Evolutionary conservation across 2,329 filamentous ascomycete species (phyloP), one percentile per base, ranked within the genome.

Genomic region (Ophiocordyceps robertsii): DNA sequence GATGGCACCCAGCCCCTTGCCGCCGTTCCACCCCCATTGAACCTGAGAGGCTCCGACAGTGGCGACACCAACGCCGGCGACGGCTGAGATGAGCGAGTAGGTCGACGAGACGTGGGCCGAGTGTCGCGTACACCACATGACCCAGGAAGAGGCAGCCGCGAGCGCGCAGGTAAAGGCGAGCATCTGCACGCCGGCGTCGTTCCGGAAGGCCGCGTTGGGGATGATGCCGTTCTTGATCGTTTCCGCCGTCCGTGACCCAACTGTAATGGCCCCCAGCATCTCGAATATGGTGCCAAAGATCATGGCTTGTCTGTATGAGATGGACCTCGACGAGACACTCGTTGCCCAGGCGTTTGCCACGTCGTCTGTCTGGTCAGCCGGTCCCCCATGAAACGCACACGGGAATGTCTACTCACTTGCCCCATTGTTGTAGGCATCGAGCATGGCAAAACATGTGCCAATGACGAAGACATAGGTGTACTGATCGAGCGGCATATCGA

Each of bases 311-410:
- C 73, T 63, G 64, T 85, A 83, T 2, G 78, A 69, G 54, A 86
- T 70, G 50, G 84, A 88, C 42, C 84, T 68, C n/a, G 84, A 88
- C 17, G 84, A 88, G 45, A 89, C 50, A 37, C 76, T 82, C 52
- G 84, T 89, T 8, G 84, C 84, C 80, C 82, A 89, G 40, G 84
- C 68, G 64, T 90, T 90, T 56, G 84, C 84, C 44, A 90, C 84
- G 82, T 89, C 84, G 62, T 88, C 78, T 82, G 45, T 27, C 40
- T 17, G 24, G 46, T 51, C 17, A 53, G 45, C 43, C 31, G 33
- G 19, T 29, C 21, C 11, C 21, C 38, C n/a, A n/a, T n/a, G n/a
- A n/a, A 8, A 13, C 35, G 11, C 9, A n/a, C 16, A 33, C 35
- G 17, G 39, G 41, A n/a, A 14, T 29, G 24, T 21, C 14, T 16